Evolutionary conservation across 2,329 filamentous ascomycete genomes (phyloP).

Genomic region (Aspergillus caelatus): DNA sequence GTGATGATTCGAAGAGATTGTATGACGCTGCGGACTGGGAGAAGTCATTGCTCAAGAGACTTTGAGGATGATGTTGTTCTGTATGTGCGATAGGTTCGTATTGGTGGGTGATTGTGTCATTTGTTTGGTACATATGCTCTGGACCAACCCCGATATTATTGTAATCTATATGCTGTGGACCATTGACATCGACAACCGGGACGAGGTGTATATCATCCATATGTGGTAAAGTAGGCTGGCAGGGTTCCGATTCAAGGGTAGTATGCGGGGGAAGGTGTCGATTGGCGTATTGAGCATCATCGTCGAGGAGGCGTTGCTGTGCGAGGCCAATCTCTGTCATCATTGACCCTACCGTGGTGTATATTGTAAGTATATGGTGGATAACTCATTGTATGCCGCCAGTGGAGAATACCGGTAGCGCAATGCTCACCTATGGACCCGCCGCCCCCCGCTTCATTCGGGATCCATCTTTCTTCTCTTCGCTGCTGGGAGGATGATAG

Average conservation of each 20-base stretch:
- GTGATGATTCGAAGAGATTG: conserved; percentile 28
- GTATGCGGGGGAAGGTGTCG: not conserved
- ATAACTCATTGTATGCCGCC: not conserved
- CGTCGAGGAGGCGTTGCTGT: conserved; percentile 35
- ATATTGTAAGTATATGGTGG: conserved; percentile 3
- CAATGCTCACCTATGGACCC: conserved; percentile 34
- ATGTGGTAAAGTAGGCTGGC: not conserved
- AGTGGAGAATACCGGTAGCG: not conserved
- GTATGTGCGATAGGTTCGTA: not conserved
- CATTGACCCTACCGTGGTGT: conserved; percentile 30
- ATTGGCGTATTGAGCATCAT: conserved; percentile 21
- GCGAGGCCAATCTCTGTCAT: conserved; percentile 39
- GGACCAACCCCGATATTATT: not conserved
- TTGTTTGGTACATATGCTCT: not conserved
- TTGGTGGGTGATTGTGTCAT: conserved; percentile 1
- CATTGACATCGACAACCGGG: not conserved
- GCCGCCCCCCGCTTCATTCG: conserved; percentile 29
- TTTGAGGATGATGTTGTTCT: not conserved
- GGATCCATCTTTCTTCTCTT: conserved; percentile 40
- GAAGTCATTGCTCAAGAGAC: conserved; percentile 10
- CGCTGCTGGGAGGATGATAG: conserved; percentile 36
- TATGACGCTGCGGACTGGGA: conserved; percentile 21
- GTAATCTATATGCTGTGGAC: not conserved
- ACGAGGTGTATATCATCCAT: not conserved
- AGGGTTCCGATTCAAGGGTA: not conserved